Evolutionary conservation across 805 yeast genomes (phyloP), one percentile per base, ranked within the genome.

Genomic region (Clavispora vitiphila): DNA sequence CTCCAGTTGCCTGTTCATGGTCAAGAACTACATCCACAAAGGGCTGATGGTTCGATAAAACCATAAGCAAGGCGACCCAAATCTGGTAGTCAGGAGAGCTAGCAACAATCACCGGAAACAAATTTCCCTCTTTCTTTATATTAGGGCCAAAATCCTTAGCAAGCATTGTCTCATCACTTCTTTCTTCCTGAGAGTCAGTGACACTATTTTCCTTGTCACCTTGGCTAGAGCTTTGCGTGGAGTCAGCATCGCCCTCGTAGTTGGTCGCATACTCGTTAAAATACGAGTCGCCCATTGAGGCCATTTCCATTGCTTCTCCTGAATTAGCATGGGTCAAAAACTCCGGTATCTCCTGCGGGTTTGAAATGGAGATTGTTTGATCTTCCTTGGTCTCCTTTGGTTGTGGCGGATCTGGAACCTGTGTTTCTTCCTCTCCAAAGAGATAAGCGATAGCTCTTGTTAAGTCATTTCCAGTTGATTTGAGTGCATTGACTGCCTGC

Each of bases 31-130:
- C 40, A 30, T 58, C 57, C 12, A 63, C 57, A 25, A 74, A 61
- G 5, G 42, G 41, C 1, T 70, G 61, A 8, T 69, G 54, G 35
- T 65, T 61, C n/a, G 66, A 61, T 6, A 74, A 47, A 5, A 70
- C 58, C 53, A 61, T 61, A 22, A 74, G 43, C 14, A 74, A 32
- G 1, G 78, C 70, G 3, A 71, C 69, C 49, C 72, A 54, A 45
- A 67, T 65, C 35, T 40, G 42, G 27, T 39, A 32, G 7, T 34
- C 43, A 12, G 31, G 22, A 15, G 18, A 25, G 14, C 23, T 41
- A 27, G 42, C 25, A 21, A 46, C 40, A 10, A 51, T 26, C 16
- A 44, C 36, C 5, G 55, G 55, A 21, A 42, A 41, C 26, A 40
- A 32, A n/a, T 47, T 40, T 30, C 37, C 32, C 3, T 40, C 46